Evolutionary conservation across 371 early-diverging fungal species (phyloP).

Genomic region (Rhizomucor pusillus): DNA sequence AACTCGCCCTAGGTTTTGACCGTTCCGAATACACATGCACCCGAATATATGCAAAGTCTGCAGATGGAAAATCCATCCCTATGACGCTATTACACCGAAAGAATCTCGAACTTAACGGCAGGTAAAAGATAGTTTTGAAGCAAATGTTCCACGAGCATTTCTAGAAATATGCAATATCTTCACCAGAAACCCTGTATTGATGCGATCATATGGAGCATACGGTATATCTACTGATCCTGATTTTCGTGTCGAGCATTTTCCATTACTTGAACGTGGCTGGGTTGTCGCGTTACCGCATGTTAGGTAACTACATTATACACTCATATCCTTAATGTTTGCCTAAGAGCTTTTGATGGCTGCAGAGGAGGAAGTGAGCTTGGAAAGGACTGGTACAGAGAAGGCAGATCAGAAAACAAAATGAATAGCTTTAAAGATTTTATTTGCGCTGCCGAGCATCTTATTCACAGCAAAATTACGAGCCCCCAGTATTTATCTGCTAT

Average conservation of each 20-base stretch:
- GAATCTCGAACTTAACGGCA: conserved; percentile 43
- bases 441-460: conserved; percentile 62
- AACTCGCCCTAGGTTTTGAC: conserved; percentile 43
- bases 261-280: conserved; percentile 80
- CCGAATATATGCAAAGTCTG: conserved; percentile 48
- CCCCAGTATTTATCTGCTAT: conserved; percentile 58
- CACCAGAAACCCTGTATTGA: conserved; percentile 61
- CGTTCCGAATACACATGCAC: conserved; percentile 49
- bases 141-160: conserved; percentile 12
- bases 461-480: conserved; percentile 49
- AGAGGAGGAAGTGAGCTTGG: conserved; percentile 88
- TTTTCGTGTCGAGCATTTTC: conserved; percentile 78
- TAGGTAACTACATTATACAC: conserved; percentile 34
- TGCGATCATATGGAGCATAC: conserved; percentile 86
- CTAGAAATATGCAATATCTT: conserved; percentile 20
- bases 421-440: conserved; percentile 75
- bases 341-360: background rate
- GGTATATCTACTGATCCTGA: conserved; percentile 78
- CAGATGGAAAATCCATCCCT: conserved; percentile 55
- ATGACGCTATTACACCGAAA: conserved; percentile 69
- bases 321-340: background rate
- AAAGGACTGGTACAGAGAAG: conserved; percentile 71
- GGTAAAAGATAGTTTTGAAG: conserved; percentile 17
- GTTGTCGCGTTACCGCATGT: conserved; percentile 83
- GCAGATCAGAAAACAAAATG: conserved; percentile 64